These are phyloP conservation scores for Tilletia walkeri DNA, from an alignment of 1,284 basidiomycete genomes.

Conservation along the genomic window DNA sequence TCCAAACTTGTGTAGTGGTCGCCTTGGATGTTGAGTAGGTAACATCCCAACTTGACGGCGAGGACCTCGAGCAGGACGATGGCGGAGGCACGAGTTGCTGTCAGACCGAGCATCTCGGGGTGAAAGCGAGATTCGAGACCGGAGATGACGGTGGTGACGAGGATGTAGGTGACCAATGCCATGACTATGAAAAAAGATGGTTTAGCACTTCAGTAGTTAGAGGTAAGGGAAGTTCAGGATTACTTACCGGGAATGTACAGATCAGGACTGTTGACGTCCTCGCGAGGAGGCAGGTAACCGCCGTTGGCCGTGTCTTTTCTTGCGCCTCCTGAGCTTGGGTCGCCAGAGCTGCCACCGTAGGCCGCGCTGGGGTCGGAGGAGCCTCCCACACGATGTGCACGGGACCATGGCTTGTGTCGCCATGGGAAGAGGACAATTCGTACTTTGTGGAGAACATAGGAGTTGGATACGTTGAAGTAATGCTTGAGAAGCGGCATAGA, in stretches of 20 bases:
- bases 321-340: constrained; percentile 22
- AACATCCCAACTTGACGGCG: constrained; percentile 85
- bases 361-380: constrained; percentile 1
- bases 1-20: constrained; percentile 63
- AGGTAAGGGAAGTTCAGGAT: no score
- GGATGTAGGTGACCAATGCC: constrained; percentile 93
- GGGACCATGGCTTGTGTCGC: constrained; percentile 65
- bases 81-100: constrained; percentile 70
- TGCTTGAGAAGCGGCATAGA: constrained; percentile 68
- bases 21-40: constrained; percentile 79
- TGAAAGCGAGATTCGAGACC: constrained; percentile 82
- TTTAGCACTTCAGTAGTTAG: neutral
- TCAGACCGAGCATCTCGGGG: constrained; percentile 83
- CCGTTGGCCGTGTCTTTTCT: constrained; percentile 23
- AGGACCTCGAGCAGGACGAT: constrained; percentile 67
- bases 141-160: constrained; percentile 75
- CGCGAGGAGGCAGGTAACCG: constrained; percentile 76
- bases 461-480: constrained; percentile 95
- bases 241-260: constrained; percentile 87
- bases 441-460: constrained; percentile 88
- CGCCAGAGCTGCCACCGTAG: constrained; percentile 22
- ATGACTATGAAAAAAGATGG: constrained; percentile 65
- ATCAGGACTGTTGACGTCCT: constrained; percentile 94
- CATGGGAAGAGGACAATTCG: constrained; percentile 91
- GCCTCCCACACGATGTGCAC: constrained; percentile 37